A percentile compares a stretch with the other conserved stretches of the same genome.
These are phyloP conservation scores for Taphrina sp. DNA, from an alignment of 1,139 yeast species.

Conservation along the genomic window DNA sequence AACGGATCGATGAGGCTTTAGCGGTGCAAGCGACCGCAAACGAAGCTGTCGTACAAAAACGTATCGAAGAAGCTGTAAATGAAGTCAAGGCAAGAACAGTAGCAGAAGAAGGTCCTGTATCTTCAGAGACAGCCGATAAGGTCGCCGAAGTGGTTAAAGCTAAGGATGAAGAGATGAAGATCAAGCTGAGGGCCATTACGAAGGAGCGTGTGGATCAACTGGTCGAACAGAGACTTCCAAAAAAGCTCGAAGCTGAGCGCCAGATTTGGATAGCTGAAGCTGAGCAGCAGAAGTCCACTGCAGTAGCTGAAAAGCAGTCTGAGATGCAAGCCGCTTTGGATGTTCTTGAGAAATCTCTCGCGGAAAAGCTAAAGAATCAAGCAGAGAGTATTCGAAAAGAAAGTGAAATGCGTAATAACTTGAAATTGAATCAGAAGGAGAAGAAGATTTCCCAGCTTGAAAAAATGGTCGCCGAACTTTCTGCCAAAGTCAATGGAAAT, in stretches of 20 bases:
- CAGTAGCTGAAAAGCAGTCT: conserved; percentile 40
- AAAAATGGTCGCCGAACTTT: conserved; percentile 37
- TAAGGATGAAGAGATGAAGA: conserved; percentile 39
- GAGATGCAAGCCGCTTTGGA: conserved; percentile 41
- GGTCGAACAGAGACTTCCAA: conserved; percentile 25
- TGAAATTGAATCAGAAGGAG: conserved; percentile 38
- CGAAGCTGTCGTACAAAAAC: conserved; percentile 39
- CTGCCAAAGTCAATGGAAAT: conserved; percentile 4
- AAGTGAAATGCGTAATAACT: conserved; percentile 40
- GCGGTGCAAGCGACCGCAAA: conserved; percentile 38
- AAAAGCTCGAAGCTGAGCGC: conserved; percentile 37
- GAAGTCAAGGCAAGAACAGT: conserved; percentile 34
- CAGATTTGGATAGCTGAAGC: conserved; percentile 37
- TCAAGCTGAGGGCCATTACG: conserved; percentile 39
- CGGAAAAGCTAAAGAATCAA: conserved; percentile 47
- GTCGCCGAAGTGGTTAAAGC: conserved; percentile 35
- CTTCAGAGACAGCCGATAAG: conserved; percentile 28
- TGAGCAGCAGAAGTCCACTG: conserved; percentile 36
- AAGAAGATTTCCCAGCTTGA: conserved; percentile 41
- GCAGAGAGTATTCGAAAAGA: conserved; percentile 43
- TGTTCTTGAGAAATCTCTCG: conserved; percentile 43
- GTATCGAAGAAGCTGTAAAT: conserved; percentile 38
- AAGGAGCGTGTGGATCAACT: conserved; percentile 22
- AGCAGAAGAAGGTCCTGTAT: conserved; percentile 38
- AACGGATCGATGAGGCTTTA: conserved; percentile 37